These are phyloP conservation scores for Parmelia sp. DNA, from an alignment of 495 filamentous ascomycete genomes.

Conservation along the genomic window DNA sequence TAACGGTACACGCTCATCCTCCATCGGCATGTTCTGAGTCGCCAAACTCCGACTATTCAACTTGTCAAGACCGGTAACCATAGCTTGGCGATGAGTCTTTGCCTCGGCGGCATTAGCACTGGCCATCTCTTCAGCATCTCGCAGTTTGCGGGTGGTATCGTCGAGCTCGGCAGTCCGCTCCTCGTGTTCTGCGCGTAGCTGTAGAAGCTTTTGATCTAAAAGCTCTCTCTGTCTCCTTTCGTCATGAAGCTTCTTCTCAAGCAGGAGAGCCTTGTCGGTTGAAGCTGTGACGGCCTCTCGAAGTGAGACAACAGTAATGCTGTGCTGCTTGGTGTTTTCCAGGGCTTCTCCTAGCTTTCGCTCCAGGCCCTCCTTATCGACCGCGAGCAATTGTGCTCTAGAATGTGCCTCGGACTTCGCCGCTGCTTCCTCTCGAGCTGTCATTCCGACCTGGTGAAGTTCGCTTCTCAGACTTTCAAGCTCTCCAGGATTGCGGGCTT, in stretches of 20 bases:
- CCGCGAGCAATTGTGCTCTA: conserved; percentile 59
- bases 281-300: conserved; percentile 75
- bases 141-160: conserved; percentile 60
- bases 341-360: conserved; percentile 62
- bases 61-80: conserved; percentile 76
- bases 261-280: conserved; percentile 59
- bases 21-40: conserved; percentile 44
- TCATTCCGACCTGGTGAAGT: conserved; percentile 67
- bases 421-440: conserved; percentile 70
- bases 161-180: conserved; percentile 76
- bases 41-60: conserved; percentile 47
- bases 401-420: conserved; percentile 68
- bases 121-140: conserved; percentile 85
- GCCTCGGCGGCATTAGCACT: conserved; percentile 85
- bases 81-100: conserved; percentile 72
- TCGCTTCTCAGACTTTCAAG: conserved; percentile 79
- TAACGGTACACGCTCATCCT: conserved; percentile 67
- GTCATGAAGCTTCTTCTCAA: conserved; percentile 80
- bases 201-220: conserved; percentile 70
- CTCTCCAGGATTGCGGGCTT: conserved; percentile 73
- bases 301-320: conserved; percentile 64
- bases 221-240: conserved; percentile 69
- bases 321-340: conserved; percentile 61
- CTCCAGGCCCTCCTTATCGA: conserved; percentile 79
- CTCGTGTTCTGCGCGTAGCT: conserved; percentile 80